Conservation (phyloP, 371 early-diverging fungal species). For the Capillidium heterosporum region DNA sequence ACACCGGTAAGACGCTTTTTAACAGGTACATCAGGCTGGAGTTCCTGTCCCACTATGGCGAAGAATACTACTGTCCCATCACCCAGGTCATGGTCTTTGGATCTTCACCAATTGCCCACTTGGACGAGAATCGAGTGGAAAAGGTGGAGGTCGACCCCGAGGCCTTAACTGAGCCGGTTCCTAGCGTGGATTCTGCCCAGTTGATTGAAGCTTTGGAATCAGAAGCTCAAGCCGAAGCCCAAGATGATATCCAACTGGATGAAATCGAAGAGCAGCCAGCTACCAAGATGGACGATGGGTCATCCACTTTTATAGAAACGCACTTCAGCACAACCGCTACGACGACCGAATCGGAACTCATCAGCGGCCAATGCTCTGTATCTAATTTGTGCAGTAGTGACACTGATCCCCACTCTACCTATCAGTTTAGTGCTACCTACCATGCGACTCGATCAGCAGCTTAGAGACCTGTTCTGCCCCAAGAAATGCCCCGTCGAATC, state of each 20-base stretch:
- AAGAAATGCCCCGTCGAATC: no score
- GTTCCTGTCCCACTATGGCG: conserved; percentile 74
- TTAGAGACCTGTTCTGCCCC: background rate
- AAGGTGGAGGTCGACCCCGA: background rate
- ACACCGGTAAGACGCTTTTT: conserved; percentile 44
- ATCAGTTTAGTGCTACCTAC: no score
- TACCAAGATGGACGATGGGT: no score
- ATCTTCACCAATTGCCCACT: conserved; percentile 67
- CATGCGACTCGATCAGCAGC: no score
- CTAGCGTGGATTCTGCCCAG: background rate
- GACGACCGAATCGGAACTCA: background rate
- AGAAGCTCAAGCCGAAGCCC: background rate
- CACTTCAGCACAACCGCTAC: background rate
- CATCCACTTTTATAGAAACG: no score
- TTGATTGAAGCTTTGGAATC: background rate
- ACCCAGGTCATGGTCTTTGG: conserved; percentile 78
- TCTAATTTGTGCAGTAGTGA: no score
- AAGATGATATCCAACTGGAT: background rate
- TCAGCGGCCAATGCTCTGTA: background rate
- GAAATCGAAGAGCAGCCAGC: background rate
- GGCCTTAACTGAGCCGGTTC: background rate
- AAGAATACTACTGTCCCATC: conserved; percentile 87
- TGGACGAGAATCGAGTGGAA: conserved; percentile 22
- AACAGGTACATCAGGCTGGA: conserved; percentile 77
- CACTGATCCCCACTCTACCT: no score